Evolutionary conservation across 1,284 basidiomycete species (phyloP).

Genomic region (Heterobasidion occidentale): DNA sequence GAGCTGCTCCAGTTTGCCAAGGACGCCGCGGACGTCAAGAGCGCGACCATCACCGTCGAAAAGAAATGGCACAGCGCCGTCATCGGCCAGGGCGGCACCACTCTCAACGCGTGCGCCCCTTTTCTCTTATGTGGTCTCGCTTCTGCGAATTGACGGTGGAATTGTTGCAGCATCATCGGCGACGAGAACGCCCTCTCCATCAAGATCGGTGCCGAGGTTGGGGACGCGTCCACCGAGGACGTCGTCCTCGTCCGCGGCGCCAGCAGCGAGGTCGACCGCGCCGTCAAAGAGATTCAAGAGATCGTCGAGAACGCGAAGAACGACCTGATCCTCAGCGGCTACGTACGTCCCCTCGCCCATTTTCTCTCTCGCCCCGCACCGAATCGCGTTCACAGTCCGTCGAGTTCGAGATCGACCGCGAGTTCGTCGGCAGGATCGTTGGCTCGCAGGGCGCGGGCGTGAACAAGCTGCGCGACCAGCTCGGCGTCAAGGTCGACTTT

Average conservation of each 20-base stretch:
- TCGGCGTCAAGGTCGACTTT: conserved; percentile 92
- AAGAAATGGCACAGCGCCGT: conserved; percentile 89
- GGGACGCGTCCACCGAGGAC: conserved; percentile 56
- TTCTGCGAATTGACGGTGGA: not conserved
- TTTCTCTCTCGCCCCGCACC: not conserved
- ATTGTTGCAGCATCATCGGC: conserved; percentile 77
- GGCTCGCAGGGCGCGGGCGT: conserved; percentile 83
- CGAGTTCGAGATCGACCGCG: conserved; percentile 86
- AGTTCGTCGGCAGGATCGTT: conserved; percentile 90
- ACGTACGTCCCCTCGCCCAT: conserved; percentile 39
- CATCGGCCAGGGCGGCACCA: conserved; percentile 76
- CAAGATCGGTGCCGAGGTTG: conserved; percentile 71
- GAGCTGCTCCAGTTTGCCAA: conserved; percentile 72
- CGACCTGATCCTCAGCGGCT: conserved; percentile 88
- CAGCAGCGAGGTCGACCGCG: conserved; percentile 81
- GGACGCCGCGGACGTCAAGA: conserved; percentile 84
- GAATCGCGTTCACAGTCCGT: conserved; percentile 38
- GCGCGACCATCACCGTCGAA: conserved; percentile 73
- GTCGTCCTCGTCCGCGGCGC: conserved; percentile 83
- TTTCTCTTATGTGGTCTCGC: conserved; percentile 2
- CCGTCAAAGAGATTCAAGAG: conserved; percentile 74
- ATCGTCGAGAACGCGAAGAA: conserved; percentile 94
- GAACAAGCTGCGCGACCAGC: conserved; percentile 87
- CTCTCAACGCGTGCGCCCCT: conserved; percentile 72
- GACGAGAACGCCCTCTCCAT: conserved; percentile 89